Conservation (phyloP, 1,139 yeast genomes). For the Hansenula lynferdii region DNA sequence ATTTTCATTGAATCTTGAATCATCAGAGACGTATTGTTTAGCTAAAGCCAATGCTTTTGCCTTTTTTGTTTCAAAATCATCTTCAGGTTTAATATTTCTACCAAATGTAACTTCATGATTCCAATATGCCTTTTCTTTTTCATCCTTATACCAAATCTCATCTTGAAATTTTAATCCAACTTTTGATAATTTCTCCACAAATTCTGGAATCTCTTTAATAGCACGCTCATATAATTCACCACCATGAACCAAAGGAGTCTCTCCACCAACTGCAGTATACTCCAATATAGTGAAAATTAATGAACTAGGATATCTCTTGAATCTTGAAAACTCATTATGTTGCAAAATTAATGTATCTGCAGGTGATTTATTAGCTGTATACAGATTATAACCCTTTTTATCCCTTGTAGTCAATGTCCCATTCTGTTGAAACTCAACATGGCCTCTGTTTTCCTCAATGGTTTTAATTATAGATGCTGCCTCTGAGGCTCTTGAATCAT, state of each 20-base stretch:
- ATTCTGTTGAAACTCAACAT: slow-evolving; percentile 23
- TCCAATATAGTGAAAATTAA: slow-evolving; percentile 24
- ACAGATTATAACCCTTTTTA: slow-evolving; percentile 21
- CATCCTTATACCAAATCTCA: slow-evolving; percentile 19
- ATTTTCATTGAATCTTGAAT: slow-evolving; percentile 23
- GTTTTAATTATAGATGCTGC: slow-evolving; percentile 14
- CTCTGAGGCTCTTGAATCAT: slow-evolving; percentile 5
- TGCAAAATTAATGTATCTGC: slow-evolving; percentile 21
- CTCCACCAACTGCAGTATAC: slow-evolving; percentile 25
- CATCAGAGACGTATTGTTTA: slow-evolving; percentile 22
- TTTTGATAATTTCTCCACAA: slow-evolving; percentile 19
- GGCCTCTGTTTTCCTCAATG: slow-evolving; percentile 20
- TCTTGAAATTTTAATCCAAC: slow-evolving; percentile 22
- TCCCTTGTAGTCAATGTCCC: slow-evolving; percentile 27
- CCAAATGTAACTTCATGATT: slow-evolving; percentile 28
- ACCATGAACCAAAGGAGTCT: slow-evolving; percentile 29
- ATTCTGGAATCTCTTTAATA: slow-evolving; percentile 21
- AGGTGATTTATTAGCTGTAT: slow-evolving; percentile 29
- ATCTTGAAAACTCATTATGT: slow-evolving; percentile 30
- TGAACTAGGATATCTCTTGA: slow-evolving; percentile 24
- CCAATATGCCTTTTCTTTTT: slow-evolving; percentile 21
- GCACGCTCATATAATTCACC: slow-evolving; percentile 26
- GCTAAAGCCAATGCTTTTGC: slow-evolving; percentile 23
- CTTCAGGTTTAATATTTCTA: slow-evolving; percentile 15
- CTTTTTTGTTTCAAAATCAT: slow-evolving; percentile 23